Conservation (phyloP, 2,329 filamentous ascomycete genomes). For the Tothia fuscella region DNA sequence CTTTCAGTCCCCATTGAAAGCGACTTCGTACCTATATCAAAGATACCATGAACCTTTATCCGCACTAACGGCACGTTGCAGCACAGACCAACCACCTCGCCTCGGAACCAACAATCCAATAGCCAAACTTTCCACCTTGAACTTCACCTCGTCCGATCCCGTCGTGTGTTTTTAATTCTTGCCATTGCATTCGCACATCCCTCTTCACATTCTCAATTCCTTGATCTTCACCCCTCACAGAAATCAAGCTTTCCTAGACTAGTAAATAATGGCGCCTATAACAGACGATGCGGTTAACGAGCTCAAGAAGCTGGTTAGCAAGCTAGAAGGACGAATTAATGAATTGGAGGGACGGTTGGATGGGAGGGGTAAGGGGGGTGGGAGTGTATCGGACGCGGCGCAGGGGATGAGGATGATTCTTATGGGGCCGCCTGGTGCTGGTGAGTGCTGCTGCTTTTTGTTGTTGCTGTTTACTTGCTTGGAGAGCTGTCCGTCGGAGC, state of each 20-base stretch:
- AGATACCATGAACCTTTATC: no score
- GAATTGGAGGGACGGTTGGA: conserved; percentile 62
- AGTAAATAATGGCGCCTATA: conserved; percentile 66
- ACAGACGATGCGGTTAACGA: conserved; percentile 68
- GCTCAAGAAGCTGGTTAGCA: conserved; percentile 71
- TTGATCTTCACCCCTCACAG: not conserved
- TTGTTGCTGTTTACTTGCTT: no score
- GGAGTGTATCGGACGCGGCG: conserved; percentile 39
- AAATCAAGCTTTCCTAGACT: no score
- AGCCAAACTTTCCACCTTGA: no score
- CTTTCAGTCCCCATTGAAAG: no score
- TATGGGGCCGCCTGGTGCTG: conserved; percentile 93
- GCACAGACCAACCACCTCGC: no score
- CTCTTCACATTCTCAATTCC: not conserved
- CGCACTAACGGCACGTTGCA: no score
- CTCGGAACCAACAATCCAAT: no score
- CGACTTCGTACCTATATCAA: no score
- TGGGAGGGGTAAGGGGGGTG: conserved; percentile 20
- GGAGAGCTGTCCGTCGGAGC: no score
- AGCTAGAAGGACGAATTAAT: conserved; percentile 76
- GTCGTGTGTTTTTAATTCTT: no score
- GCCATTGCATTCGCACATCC: not conserved
- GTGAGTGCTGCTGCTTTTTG: conserved; percentile 50
- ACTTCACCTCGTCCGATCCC: no score
- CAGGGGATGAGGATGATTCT: conserved; percentile 85